These are phyloP conservation scores for Aureobasidium sp. DNA, from an alignment of 2,329 filamentous ascomycete genomes.

Conservation along the genomic window DNA sequence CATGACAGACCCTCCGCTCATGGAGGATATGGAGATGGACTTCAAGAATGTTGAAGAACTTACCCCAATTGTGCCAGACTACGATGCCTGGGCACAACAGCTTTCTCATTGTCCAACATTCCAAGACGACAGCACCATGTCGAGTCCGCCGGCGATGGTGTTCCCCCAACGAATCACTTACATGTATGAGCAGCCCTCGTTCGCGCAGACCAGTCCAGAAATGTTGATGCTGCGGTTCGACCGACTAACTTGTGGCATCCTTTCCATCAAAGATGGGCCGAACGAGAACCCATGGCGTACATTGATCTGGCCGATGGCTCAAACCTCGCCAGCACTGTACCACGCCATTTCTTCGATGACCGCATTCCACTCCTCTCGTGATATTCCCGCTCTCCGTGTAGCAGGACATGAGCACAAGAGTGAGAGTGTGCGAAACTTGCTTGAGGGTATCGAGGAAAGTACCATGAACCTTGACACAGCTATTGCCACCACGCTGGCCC, in stretches of 20 bases:
- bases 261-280: conserved; percentile 61
- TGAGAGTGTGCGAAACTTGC: conserved; percentile 51
- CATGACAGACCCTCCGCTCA: neutral
- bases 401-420: conserved; percentile 62
- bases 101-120: conserved; percentile 1
- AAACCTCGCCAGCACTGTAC: conserved; percentile 54
- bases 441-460: conserved; percentile 44
- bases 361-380: conserved; percentile 56
- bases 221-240: conserved; percentile 56
- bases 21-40: conserved; percentile 4
- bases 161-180: conserved; percentile 14
- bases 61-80: conserved; percentile 8
- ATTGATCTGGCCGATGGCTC: conserved; percentile 59
- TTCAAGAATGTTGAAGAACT: conserved; percentile 15
- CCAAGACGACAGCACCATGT: neutral
- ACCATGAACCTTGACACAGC: conserved; percentile 57
- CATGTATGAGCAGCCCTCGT: conserved; percentile 22
- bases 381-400: conserved; percentile 48
- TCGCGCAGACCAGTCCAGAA: conserved; percentile 39
- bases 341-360: conserved; percentile 62
- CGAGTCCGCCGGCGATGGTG: neutral
- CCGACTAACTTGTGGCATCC: conserved; percentile 57
- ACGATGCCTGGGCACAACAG: conserved; percentile 7
- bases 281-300: conserved; percentile 65
- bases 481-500: conserved; percentile 59